Percentiles rank a stretch among this genome's conserved stretches.
These are phyloP conservation scores for Pyrus pyrifolia DNA, from an alignment of 306 rosid genomes.

Conservation along the genomic window DNA sequence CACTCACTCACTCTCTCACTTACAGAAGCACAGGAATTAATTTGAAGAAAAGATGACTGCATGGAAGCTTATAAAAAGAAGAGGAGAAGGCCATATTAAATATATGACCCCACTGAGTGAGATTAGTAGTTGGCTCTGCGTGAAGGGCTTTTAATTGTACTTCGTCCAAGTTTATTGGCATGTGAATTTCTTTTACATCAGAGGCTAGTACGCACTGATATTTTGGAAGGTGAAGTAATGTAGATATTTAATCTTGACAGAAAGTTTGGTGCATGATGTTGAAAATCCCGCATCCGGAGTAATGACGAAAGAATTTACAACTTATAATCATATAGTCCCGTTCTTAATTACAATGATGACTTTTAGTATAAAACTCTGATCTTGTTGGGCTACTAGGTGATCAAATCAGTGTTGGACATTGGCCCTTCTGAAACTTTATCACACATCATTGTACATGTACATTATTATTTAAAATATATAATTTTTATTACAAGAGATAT, in stretches of 20 bases:
- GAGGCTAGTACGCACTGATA: background rate
- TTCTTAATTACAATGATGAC: background rate
- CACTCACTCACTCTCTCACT: background rate
- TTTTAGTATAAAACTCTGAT: too few species aligned
- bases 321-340: too few species aligned
- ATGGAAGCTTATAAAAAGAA: background rate
- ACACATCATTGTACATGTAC: too few species aligned
- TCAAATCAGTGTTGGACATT: too few species aligned
- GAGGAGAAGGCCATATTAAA: background rate
- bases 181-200: background rate
- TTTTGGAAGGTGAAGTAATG: background rate
- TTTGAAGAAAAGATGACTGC: background rate
- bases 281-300: background rate
- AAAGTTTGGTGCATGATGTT: background rate
- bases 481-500: too few species aligned
- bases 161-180: background rate
- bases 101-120: background rate
- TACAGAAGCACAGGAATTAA: background rate
- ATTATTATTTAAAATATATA: too few species aligned
- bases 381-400: too few species aligned
- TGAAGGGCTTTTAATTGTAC: background rate
- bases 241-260: background rate
- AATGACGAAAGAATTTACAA: background rate
- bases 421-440: too few species aligned
- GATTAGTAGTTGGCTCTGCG: background rate